Evolutionary conservation across 305 asterid genomes (phyloP), one percentile per base, ranked within the genome.

Genomic region (Solanum hybrid): DNA sequence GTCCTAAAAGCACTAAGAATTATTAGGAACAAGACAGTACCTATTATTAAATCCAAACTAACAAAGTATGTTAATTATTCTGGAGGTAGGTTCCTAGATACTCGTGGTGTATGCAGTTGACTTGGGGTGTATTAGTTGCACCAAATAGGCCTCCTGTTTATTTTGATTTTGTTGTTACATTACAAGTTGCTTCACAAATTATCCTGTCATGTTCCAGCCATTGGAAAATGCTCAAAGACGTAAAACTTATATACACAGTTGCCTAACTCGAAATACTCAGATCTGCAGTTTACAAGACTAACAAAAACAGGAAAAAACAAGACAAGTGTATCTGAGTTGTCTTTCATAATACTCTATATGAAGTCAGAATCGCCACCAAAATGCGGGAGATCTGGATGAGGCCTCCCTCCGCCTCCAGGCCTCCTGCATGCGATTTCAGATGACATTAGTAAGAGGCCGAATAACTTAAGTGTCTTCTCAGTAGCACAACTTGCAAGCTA

Each of bases 301-400:
- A 31, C n/a, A 11, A n/a, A 56, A 14, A 36, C 36, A 46, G 56
- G 0, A 56, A 17, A 13, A 5, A 37, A 8, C 10, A 4, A 81
- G 69, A 12, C n/a, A 14, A 40, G 17, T 29, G 11, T 46, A 29
- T 82, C 72, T 29, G 20, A 82, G 27, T 29, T 46, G 72, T 27
- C 27, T 82, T 34, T 27, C 40, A 7, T 12, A 20, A 24, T 27
- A 76, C 64, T 78, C 90, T 90, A 94, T 81, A 94, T 94, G 31
- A 90, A 93, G 86, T 93, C 97, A 0, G 94, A 91, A 88, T 92
- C 96, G 24, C 92, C 89, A 20, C 91, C 91, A 73, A 96, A 96
- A 87, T 91, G 97, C 73, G 94, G 88, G 93, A 96, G 89, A 91
- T 96, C 98, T 20, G 98, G 98, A 92, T 95, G 97, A 26, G 91